Conservation (phyloP, 352 stramenopile genomes). For the Phytophthora pluvialis region DNA sequence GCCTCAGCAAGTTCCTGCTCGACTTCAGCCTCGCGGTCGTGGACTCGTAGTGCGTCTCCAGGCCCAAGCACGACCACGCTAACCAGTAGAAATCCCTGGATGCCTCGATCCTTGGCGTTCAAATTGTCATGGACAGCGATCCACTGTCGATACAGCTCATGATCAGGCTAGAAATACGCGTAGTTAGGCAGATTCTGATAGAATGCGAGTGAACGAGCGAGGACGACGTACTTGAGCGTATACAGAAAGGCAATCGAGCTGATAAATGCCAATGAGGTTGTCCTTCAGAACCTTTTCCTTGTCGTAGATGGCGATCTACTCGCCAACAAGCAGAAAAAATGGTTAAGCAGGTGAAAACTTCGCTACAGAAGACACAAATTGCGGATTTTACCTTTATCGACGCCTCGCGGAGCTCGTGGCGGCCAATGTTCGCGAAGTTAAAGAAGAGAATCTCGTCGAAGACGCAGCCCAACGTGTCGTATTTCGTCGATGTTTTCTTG, state of each 20-base stretch:
- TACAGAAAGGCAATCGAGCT: slow-evolving; percentile 81
- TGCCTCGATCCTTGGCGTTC: slow-evolving; percentile 79
- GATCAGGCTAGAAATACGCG: slow-evolving; percentile 50
- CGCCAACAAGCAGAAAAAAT: neutral
- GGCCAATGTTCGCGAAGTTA: slow-evolving; percentile 85
- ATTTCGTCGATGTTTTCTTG: slow-evolving; percentile 85
- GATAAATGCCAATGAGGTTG: slow-evolving; percentile 88
- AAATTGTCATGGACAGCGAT: slow-evolving; percentile 91
- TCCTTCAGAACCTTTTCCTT: slow-evolving; percentile 73
- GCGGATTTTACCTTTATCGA: slow-evolving; percentile 60
- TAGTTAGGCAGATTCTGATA: no score
- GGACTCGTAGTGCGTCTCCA: slow-evolving; percentile 67
- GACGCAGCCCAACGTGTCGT: slow-evolving; percentile 82
- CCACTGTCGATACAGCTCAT: slow-evolving; percentile 92
- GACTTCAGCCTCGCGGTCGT: slow-evolving; percentile 75
- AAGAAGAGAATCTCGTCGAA: slow-evolving; percentile 94
- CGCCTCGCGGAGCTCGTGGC: slow-evolving; percentile 67
- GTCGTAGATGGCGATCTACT: slow-evolving; percentile 75
- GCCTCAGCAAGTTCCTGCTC: slow-evolving; percentile 52
- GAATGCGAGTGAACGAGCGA: neutral
- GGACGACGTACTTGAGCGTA: slow-evolving; percentile 59
- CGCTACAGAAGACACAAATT: no score
- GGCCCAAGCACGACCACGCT: slow-evolving; percentile 75
- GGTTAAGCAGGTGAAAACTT: no score
- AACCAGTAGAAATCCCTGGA: slow-evolving; percentile 83